Evolutionary conservation across 2,329 filamentous ascomycete genomes (phyloP).

Genomic region (Pyrenochaeta sp.): DNA sequence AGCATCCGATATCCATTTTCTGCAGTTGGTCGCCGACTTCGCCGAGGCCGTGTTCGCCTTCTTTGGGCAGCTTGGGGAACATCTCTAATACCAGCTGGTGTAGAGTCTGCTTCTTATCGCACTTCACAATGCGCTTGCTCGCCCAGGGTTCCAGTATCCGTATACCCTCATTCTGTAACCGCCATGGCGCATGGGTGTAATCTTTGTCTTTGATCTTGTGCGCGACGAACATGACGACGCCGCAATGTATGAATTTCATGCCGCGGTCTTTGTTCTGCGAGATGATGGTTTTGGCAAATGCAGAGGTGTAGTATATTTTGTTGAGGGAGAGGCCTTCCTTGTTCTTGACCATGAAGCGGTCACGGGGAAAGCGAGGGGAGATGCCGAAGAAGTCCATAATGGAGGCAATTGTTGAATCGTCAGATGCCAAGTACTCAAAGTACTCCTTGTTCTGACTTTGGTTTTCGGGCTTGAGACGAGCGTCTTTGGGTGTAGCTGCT

Average conservation of each 20-base stretch:
- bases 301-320: constrained; percentile 95
- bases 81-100: constrained; percentile 88
- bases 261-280: constrained; percentile 87
- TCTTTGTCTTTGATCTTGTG: constrained; percentile 89
- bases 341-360: constrained; percentile 97
- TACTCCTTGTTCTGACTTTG: constrained; percentile 75
- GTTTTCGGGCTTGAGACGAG: constrained; percentile 56
- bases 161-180: constrained; percentile 94
- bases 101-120: constrained; percentile 78
- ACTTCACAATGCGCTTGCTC: constrained; percentile 80
- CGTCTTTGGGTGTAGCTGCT: constrained; percentile 19
- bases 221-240: constrained; percentile 88
- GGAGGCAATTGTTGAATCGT: constrained; percentile 77
- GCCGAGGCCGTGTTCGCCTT: constrained; percentile 77
- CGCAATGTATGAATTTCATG: constrained; percentile 94
- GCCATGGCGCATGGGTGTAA: constrained; percentile 89
- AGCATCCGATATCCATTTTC: constrained; percentile 87
- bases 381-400: constrained; percentile 89
- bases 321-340: constrained; percentile 86
- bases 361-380: constrained; percentile 82
- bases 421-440: constrained; percentile 84
- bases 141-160: constrained; percentile 91
- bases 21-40: constrained; percentile 87
- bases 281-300: constrained; percentile 84
- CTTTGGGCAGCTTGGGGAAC: constrained; percentile 87